phyloP scores from a whole-genome alignment of 345 rosid species.

The Conringia planisiliqua region DNA sequence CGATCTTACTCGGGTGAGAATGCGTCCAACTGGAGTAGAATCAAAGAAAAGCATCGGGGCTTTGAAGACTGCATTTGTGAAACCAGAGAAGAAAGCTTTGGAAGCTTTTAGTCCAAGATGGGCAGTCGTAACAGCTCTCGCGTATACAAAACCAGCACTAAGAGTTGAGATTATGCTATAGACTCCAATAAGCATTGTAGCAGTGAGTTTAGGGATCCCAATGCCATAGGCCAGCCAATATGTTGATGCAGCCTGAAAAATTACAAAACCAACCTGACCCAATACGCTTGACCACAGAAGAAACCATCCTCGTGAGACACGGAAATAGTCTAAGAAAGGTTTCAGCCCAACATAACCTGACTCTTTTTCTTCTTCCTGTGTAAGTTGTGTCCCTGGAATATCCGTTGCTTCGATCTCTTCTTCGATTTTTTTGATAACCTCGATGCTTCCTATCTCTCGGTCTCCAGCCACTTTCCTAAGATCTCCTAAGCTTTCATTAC shows the following conservation, averaged over 20 bases:
- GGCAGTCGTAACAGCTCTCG: constrained; percentile 45
- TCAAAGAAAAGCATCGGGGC: constrained; percentile 82
- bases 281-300: constrained; percentile 33
- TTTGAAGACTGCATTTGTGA: constrained; percentile 55
- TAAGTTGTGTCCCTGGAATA: constrained; percentile 46
- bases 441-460: constrained; percentile 6
- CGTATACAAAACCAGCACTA: constrained; percentile 47
- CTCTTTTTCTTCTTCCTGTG: constrained; percentile 65
- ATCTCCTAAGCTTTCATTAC: constrained; percentile 27
- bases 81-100: constrained; percentile 60
- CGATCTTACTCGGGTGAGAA: constrained; percentile 63
- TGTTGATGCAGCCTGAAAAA: constrained; percentile 57
- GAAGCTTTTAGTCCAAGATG: constrained; percentile 67
- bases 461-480: neutral
- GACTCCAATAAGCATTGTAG: constrained; percentile 47
- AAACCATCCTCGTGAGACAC: constrained; percentile 44
- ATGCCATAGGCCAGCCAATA: constrained; percentile 76
- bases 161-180: constrained; percentile 55
- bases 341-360: constrained; percentile 59
- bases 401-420: constrained; percentile 33
- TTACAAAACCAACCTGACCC: constrained; percentile 45
- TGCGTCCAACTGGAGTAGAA: constrained; percentile 76
- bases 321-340: constrained; percentile 59
- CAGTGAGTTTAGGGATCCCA: constrained; percentile 43
- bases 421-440: constrained; percentile 22